A percentile compares a stretch with the other conserved stretches of the same genome.
Conservation (phyloP, 768 basidiomycete species). For the Multifurca ochricompacta region DNA sequence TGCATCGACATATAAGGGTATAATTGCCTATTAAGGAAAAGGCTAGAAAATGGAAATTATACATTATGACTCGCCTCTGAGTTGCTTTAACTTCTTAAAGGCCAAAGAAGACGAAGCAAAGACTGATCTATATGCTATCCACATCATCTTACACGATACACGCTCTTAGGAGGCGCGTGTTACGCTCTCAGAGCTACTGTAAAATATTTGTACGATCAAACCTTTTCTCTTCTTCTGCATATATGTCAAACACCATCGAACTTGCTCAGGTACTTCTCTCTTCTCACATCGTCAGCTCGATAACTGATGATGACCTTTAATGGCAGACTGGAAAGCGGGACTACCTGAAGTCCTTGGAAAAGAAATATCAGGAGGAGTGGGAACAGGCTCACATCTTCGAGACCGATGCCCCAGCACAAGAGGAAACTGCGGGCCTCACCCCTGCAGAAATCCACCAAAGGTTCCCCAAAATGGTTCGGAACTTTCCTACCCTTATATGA, state of each 20-base stretch:
- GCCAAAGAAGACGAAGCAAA: no score
- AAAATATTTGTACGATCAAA: slow-evolving; percentile 21
- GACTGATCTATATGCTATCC: slow-evolving; percentile 8
- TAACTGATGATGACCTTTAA: background rate
- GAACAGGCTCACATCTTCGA: slow-evolving; percentile 71
- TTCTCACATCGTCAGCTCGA: background rate
- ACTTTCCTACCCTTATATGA: slow-evolving; percentile 97
- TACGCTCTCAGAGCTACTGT: slow-evolving; percentile 20
- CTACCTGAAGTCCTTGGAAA: slow-evolving; percentile 72
- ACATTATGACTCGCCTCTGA: slow-evolving; percentile 1
- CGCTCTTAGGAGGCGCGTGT: slow-evolving; percentile 14
- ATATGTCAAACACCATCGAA: slow-evolving; percentile 26
- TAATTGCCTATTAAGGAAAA: background rate
- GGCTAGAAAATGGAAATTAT: background rate
- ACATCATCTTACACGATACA: slow-evolving; percentile 10
- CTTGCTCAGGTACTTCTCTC: slow-evolving; percentile 26
- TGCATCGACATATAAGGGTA: no score
- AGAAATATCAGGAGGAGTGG: slow-evolving; percentile 82
- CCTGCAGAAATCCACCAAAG: slow-evolving; percentile 59
- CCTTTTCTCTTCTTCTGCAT: background rate
- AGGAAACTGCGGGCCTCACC: slow-evolving; percentile 57
- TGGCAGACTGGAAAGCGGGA: slow-evolving; percentile 90
- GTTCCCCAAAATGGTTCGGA: slow-evolving; percentile 96
- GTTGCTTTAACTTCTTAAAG: background rate
- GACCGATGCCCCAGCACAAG: slow-evolving; percentile 65